Conservation (phyloP, 495 filamentous ascomycete genomes). For the Trichoderma reesei region DNA sequence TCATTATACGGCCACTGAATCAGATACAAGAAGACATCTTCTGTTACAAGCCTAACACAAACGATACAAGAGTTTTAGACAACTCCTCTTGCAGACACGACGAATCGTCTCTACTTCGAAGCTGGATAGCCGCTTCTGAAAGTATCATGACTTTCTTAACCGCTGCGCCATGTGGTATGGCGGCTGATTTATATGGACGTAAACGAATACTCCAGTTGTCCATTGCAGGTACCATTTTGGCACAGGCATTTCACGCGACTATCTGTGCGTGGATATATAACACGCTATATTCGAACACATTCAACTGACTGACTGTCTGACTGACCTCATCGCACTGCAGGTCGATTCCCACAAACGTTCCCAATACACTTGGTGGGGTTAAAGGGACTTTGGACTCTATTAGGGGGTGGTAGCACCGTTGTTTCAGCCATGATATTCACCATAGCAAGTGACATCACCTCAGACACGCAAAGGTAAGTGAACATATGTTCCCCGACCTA, state of each 20-base stretch:
- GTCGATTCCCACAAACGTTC: neutral
- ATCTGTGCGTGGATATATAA: neutral
- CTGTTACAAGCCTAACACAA: neutral
- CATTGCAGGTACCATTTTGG: neutral
- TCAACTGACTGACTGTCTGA: neutral
- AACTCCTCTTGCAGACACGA: neutral
- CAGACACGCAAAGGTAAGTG: neutral
- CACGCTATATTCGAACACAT: neutral
- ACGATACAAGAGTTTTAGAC: neutral
- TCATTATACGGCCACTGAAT: neutral
- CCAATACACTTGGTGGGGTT: neutral
- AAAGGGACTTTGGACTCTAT: neutral
- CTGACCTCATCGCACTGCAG: neutral
- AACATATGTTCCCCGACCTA: neutral
- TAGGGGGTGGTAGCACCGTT: conserved; percentile 1
- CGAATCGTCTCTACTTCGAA: conserved; percentile 1
- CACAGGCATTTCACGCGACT: neutral
- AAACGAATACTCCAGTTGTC: neutral
- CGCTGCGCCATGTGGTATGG: neutral
- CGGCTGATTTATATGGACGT: conserved; percentile 1
- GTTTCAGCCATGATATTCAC: neutral
- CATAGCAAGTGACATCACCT: neutral
- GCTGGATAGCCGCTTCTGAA: neutral
- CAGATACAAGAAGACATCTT: neutral
- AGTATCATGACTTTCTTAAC: conserved; percentile 1